Conservation (phyloP, 177 flowering plant species). For the Vitis hybrid region DNA sequence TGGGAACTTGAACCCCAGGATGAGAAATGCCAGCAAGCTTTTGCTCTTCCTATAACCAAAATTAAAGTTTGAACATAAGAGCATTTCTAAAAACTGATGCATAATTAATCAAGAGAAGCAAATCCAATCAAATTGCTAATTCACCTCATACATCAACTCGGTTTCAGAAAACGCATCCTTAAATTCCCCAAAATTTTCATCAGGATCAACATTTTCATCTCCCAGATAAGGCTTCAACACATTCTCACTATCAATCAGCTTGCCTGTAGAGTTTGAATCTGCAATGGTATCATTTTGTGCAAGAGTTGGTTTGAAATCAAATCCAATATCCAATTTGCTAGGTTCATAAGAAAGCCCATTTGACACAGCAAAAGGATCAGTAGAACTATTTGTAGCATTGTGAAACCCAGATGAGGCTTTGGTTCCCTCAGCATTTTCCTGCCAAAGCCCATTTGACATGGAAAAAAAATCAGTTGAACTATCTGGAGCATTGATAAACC, state of each 20-base stretch:
- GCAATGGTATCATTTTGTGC: slow-evolving; percentile 15
- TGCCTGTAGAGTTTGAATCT: slow-evolving; percentile 8
- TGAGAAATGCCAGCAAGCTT: slow-evolving; percentile 18
- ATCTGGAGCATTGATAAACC: background rate
- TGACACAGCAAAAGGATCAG: slow-evolving; percentile 22
- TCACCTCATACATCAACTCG: slow-evolving; percentile 25
- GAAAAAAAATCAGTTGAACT: background rate
- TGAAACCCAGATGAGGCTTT: slow-evolving; percentile 16
- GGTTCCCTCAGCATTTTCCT: slow-evolving; percentile 16
- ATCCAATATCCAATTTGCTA: slow-evolving; percentile 21
- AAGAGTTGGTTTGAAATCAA: slow-evolving; percentile 16
- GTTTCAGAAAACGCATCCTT: slow-evolving; percentile 33
- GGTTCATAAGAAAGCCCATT: slow-evolving; percentile 21
- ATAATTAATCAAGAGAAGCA: background rate
- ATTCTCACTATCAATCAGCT: slow-evolving; percentile 18
- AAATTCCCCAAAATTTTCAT: slow-evolving; percentile 37
- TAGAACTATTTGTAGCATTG: slow-evolving; percentile 12
- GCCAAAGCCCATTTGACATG: slow-evolving; percentile 30
- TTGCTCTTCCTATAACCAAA: slow-evolving; percentile 33
- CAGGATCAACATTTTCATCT: slow-evolving; percentile 24
- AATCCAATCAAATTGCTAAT: background rate
- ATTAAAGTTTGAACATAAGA: slow-evolving; percentile 1
- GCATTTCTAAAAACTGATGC: background rate
- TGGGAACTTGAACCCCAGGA: slow-evolving; percentile 11
- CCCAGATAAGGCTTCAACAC: slow-evolving; percentile 8